phyloP scores from a whole-genome alignment of 129 eudicot genomes.

The Apium graveolens region DNA sequence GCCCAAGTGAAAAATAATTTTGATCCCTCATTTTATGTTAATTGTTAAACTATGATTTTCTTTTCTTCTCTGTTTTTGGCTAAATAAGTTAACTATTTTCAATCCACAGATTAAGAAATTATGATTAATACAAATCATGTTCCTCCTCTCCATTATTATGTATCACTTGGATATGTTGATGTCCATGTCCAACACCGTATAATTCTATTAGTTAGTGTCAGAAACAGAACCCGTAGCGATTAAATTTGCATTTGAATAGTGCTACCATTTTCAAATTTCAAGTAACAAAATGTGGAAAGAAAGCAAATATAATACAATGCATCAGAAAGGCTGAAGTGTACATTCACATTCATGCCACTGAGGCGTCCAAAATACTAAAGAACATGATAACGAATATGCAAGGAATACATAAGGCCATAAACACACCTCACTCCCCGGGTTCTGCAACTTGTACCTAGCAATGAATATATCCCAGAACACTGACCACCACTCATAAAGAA shows the following conservation, averaged over 20 bases:
- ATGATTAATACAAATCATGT: neutral
- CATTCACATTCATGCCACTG: neutral
- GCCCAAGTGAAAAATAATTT: neutral
- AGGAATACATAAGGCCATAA: neutral
- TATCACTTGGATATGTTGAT: neutral
- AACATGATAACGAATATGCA: neutral
- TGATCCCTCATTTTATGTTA: neutral
- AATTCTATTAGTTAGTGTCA: neutral
- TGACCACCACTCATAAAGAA: conserved; percentile 11
- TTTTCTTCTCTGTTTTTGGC: no score
- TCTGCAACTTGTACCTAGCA: neutral
- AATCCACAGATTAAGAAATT: neutral
- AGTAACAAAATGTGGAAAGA: neutral
- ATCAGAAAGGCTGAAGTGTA: neutral
- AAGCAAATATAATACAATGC: neutral
- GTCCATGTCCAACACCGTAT: neutral
- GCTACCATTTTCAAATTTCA: neutral
- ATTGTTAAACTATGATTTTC: neutral
- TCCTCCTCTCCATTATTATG: neutral
- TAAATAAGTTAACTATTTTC: no score
- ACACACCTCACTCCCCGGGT: neutral
- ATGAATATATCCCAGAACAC: conserved; percentile 7
- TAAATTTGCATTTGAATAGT: neutral
- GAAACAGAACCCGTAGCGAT: neutral
- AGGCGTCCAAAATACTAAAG: neutral